Evolutionary conservation across 352 stramenopile species (phyloP), one percentile per base, ranked within the genome.

Genomic region (Phytophthora pluvialis): DNA sequence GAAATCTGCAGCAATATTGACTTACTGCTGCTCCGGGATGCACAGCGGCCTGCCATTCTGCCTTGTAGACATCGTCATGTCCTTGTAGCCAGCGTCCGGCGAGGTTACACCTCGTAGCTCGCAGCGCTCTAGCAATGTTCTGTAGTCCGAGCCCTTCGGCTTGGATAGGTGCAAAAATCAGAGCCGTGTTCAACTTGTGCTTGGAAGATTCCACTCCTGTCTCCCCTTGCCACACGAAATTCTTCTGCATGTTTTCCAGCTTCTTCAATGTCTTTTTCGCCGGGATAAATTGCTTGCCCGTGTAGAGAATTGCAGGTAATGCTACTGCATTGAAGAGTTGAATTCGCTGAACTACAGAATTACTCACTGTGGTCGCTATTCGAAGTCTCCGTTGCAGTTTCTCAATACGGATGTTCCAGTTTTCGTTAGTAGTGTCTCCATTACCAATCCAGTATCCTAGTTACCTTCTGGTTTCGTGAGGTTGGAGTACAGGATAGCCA

Each of bases 351-450:
- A 25, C 8, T 9, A 50, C 44, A 12, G 26, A 56, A 18, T 32
- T 56, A 9, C 18, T 45, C 0, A 56, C 15, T 45, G 32, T 42
- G 6, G 48, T 8, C 21, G 48, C 48, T 10, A 49, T 51, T 35
- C 7, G 28, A 10, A 50, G 31, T 8, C 47, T 13, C 18, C 47
- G 29, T 43, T 54, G 28, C 2, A 42, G 9, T 31, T 43, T n/a
- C 18, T 3, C 28, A 31, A 49, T 35, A 33, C 18, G 12, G 31
- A 50, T 60, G 28, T 39, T 5, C 45, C 45, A 52, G 25, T 50
- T 35, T 12, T 21, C 3, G 10, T 16, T 0, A 1, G n/a, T n/a
- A n/a, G n/a, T n/a, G n/a, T 18, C 4, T 2, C 4, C n/a, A 21
- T 32, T 21, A 26, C 4, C 28, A 26, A 39, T 13, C 45, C 28